Base-by-base conservation (phyloP, 208 protist species). In the Tritrichomonas musculus region DNA sequence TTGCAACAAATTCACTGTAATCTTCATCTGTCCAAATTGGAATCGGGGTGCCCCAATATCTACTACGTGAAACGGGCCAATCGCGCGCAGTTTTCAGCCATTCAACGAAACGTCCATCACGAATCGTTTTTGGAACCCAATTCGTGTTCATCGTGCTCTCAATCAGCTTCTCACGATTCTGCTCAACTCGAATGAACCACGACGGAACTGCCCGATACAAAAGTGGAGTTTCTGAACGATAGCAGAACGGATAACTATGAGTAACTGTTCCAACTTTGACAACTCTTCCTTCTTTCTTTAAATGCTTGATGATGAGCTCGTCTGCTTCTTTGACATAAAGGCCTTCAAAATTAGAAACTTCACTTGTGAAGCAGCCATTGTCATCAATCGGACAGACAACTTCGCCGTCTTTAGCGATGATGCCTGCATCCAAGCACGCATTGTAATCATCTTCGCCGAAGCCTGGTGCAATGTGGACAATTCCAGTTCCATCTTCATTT, bases 401-500 rank as follows among this genome's bases (percentile, higher is more conserved):
- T 27, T 53, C 96, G 49, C 96, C 53, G 22, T 82, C 94, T 36
- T 84, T 53, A 49, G 94, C 50, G 88, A 99, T 97, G 60, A 99
- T 95, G n/a, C 97, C 97, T 92, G 97, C 41, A 47, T 94, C 94
- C n/a, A 99, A 92, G 96, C 98, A 99, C 9, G 98, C 97, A 47
- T 97, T 96, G 95, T 98, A 99, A 97, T 99, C 99, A 93, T 99
- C 99, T 96, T 99, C 99, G 96, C 99, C 99, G 96, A 99, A 99
- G 50, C 97, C 98, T 30, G 99, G 99, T 41, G 99, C 98, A 33
- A 55, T 95, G 95, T 99, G 99, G 1, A 99, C 99, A 60, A 99
- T 97, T 95, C 99, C 99, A n/a, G 98, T 99, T 97, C 99, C 99
- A 53, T 94, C 96, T 93, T 98, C 97, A 69, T 97, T 97, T 49